Percentiles rank a stretch among this genome's conserved stretches.
phyloP scores from a whole-genome alignment of 805 yeast species.

The Allodekkera sacchari region DNA sequence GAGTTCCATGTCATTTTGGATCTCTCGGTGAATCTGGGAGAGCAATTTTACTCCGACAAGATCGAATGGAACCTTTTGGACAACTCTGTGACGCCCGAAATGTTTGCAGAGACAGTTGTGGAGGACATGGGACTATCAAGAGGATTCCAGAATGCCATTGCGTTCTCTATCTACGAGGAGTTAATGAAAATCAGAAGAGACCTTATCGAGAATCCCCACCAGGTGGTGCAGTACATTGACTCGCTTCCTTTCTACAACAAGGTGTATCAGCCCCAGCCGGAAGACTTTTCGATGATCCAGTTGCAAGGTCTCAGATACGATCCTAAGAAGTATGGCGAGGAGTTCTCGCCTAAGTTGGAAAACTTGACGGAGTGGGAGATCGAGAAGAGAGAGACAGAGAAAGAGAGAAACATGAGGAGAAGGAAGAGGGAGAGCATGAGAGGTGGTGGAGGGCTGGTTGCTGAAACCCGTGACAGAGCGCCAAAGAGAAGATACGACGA shows the following conservation, averaged over 20 bases:
- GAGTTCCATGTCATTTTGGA: conserved; percentile 74
- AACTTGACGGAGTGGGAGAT: conserved; percentile 85
- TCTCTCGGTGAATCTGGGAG: conserved; percentile 73
- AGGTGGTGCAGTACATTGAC: conserved; percentile 25
- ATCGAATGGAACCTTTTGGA: conserved; percentile 84
- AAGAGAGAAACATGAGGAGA: conserved; percentile 85
- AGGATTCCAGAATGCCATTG: conserved; percentile 85
- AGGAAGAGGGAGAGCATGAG: conserved; percentile 86
- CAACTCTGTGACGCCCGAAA: conserved; percentile 61
- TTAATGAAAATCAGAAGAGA: conserved; percentile 72
- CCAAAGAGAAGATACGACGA: conserved; percentile 26
- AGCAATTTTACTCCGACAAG: conserved; percentile 79
- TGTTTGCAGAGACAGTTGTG: conserved; percentile 75
- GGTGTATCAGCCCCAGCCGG: conserved; percentile 21
- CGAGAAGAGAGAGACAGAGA: conserved; percentile 89
- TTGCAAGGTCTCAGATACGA: conserved; percentile 56
- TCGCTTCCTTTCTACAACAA: conserved; percentile 26
- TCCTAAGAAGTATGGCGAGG: conserved; percentile 67
- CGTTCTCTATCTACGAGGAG: conserved; percentile 79
- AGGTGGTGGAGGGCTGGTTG: conserved; percentile 23
- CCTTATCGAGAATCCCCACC: conserved; percentile 49
- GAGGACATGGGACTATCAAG: conserved; percentile 75
- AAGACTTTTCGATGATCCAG: conserved; percentile 12
- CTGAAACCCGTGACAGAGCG: conserved; percentile 8
- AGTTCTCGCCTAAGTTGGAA: conserved; percentile 86